phyloP scores from a whole-genome alignment of 768 basidiomycete genomes.

The Panus rudis region DNA sequence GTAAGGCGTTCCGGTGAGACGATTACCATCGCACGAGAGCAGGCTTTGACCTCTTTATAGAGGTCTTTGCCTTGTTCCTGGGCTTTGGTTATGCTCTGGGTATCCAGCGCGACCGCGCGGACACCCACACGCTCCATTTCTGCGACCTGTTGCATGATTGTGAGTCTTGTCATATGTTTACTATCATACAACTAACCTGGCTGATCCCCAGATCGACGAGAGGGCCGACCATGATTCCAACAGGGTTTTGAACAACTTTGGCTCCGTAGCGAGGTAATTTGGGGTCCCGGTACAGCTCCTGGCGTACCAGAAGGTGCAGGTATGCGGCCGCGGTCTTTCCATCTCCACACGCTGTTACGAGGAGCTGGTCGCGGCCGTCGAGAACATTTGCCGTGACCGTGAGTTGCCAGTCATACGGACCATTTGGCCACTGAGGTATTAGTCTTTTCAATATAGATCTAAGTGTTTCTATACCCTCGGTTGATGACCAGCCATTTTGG shows the following conservation, averaged over 20 bases:
- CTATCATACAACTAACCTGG: conserved; percentile 1
- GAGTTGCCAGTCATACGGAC: conserved; percentile 6
- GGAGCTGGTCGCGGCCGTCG: conserved; percentile 1
- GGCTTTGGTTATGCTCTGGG: neutral
- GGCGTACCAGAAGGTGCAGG: too few species aligned
- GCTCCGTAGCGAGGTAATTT: too few species aligned
- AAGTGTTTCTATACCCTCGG: too few species aligned
- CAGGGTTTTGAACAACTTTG: too few species aligned
- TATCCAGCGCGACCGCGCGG: neutral
- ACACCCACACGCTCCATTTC: conserved; percentile 2
- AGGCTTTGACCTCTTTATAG: neutral
- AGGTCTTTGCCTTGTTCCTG: neutral
- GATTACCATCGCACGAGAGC: neutral
- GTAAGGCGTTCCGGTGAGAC: neutral
- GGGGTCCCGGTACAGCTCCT: too few species aligned
- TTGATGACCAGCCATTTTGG: too few species aligned
- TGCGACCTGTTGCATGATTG: neutral
- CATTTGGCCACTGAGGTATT: conserved; percentile 3
- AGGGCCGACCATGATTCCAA: conserved; percentile 3
- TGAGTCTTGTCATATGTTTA: conserved; percentile 3
- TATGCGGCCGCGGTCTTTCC: conserved; percentile 5
- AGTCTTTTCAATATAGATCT: too few species aligned
- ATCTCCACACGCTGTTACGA: neutral
- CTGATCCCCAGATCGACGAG: conserved; percentile 5
- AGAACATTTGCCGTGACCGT: neutral